Evolutionary conservation across 441 rosid genomes (phyloP), one percentile per base, ranked within the genome.

Genomic region (Lepidium campestre): DNA sequence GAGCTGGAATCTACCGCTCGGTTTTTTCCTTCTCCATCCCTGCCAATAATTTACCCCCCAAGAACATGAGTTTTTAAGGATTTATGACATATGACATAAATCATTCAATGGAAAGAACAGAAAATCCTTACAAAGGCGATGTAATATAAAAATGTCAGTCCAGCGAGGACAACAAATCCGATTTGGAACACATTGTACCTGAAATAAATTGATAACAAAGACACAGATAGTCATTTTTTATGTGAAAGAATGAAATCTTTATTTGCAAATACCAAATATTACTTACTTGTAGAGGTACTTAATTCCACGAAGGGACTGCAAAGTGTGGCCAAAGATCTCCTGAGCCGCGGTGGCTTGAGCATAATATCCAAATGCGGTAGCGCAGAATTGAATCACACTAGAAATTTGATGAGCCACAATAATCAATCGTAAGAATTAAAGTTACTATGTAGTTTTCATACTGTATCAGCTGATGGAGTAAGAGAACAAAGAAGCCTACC

Each of bases 341-440:
- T 92, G 98, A 0, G 98, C 98, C 46, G 98, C 97, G 2, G 98
- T 95, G 70, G 98, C 99, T 85, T 88, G 99, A 40, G 99, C 99
- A 67, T 95, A 95, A 75, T 92, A 95, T 74, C 91, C 99, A 72
- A 95, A 95, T 39, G 99, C 98, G 6, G 97, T 90, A 57, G 99
- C 73, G 31, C 98, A 95, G 79, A 95, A 95, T 53, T 95, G 99
- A 73, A 95, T 95, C 68, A 95, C 98, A 79, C 99, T 95, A 89
- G 64, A 81, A 75, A 52, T 55, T 62, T 72, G 66, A 46, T 53
- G 44, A 69, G 32, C 59, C 57, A 68, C 64, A 62, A 59, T 65
- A 32, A 31, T 47, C 31, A 6, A 53, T 27, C 10, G 44, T 53
- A 18, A 32, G 60, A 23, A 34, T 35, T 36, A 2, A 12, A 55